Conservation (phyloP, 2,329 filamentous ascomycete genomes). For the Cladosporium austrohemisphaericum region DNA sequence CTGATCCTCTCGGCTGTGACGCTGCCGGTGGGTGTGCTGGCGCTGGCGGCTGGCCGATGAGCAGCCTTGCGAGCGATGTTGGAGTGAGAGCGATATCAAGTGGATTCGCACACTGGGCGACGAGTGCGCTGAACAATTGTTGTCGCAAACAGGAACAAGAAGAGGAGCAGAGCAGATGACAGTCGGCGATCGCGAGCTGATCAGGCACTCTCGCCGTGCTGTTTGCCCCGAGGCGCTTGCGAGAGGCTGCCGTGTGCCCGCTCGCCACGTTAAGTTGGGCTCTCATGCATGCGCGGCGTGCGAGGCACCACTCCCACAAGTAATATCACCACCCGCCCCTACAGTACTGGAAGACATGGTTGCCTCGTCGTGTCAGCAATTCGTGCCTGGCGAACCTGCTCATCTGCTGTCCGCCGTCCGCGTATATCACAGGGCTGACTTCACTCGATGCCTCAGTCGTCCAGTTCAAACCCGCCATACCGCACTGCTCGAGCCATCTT, state of each 20-base stretch:
- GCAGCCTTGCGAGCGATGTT: neutral
- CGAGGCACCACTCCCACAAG: conserved; percentile 4
- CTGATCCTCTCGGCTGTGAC: neutral
- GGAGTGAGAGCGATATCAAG: neutral
- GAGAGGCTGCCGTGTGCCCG: conserved; percentile 9
- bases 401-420: neutral
- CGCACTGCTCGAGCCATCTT: neutral
- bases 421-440: neutral
- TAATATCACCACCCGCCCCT: conserved; percentile 2
- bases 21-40: neutral
- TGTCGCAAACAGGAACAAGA: too few relatives aligned
- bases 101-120: too few relatives aligned
- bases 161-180: too few relatives aligned
- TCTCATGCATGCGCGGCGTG: conserved; percentile 6
- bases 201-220: too few relatives aligned
- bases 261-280: conserved; percentile 9
- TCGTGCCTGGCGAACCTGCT: too few relatives aligned
- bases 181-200: too few relatives aligned
- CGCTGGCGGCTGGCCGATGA: neutral
- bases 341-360: conserved; percentile 5
- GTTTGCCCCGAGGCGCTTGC: too few relatives aligned
- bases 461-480: neutral
- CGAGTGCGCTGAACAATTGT: too few relatives aligned
- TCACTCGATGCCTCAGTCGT: neutral
- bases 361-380: neutral